Base-by-base conservation (phyloP, 345 rosid genomes). In the Brassica carinata region DNA sequence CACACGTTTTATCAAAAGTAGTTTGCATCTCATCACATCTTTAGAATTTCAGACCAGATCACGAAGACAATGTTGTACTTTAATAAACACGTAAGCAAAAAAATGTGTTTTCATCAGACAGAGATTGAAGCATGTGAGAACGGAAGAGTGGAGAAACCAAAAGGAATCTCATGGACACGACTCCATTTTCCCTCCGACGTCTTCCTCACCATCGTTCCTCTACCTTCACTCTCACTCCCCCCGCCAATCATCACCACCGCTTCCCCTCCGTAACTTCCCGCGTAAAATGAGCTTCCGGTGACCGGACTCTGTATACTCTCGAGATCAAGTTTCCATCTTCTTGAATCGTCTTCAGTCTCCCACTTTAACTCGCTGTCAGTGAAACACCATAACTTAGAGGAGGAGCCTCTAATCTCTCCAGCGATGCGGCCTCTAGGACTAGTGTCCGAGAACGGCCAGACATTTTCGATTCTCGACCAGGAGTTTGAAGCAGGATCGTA, bases 401-500 rank as follows among this genome's bases (percentile, higher is more conserved):
- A 74, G 48, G 82, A 85, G 80, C 72, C 27, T 17, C 80, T 15
- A 2, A 5, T 13, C 1, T 77, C 38, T 26, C 67, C 64, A 26
- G 55, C 77, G 23, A 64, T 77, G 68, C 78, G 72, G 5, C 81
- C 87, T 83, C 87, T 81, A 1, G 88, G 88, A n/a, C 84, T 77
- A 2, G 69, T 75, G 26, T 75, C 82, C 0, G 68, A 26, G 78
- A 83, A 84, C 1, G 81, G 85, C 89, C 88, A 88, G 30, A 84
- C 51, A 4, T 74, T 77, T 5, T 84, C 81, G 53, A 85, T 8
- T 66, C 45, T 70, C 0, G 88, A 79, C 90, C 90, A 87, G 0
- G 70, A 68, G 69, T 65, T 66, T 8, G 81, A 67, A 9, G 0
- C 72, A 3, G 85, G 82, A 64, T 89, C 87, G 67, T 78, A 89